Evolutionary conservation across 306 rosid genomes (phyloP), one percentile per base, ranked within the genome.

Genomic region (Quercus variabilis): DNA sequence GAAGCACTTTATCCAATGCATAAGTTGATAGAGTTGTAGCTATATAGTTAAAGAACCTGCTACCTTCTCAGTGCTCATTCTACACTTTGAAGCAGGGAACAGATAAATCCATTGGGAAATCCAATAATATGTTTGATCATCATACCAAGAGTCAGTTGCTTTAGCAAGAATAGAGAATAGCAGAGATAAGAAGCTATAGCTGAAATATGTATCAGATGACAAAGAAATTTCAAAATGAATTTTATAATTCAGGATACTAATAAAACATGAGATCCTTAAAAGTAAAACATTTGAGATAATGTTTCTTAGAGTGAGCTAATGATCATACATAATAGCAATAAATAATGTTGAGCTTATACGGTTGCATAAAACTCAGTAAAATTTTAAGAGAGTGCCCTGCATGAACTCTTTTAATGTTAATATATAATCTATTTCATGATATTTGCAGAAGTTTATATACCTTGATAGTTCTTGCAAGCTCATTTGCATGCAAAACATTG

Each of bases 401-500:
- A 33, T 58, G 52, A 74, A 74, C 59, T 67, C 41, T 59, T 74
- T 59, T 60, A 78, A 67, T 74, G 75, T 58, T 38, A 77, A 67
- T 14, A 64, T 49, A 78, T 20, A 60, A 20, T 74, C 75, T 51
- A 55, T 25, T 74, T 82, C 31, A 73, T 67, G 49, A 71, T 30
- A 49, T 57, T 3, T 78, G 9, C 31, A 19, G 70, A 86, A 81
- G 78, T 15, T 15, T 41, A 23, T 68, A 4, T 69, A 91, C 98
- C 91, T 91, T 95, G 21, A 90, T 35, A 28, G 51, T 82, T 84
- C 84, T 87, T 38, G 98, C 17, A 67, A 95, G 96, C 85, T 95
- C 96, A 49, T 91, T 95, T 68, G 96, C 92, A 79, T 93, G 98
- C 85, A 95, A 87, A 74, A 93, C 64, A 77, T 95, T 95, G 56